Evolutionary conservation across 495 filamentous ascomycete species (phyloP).

Genomic region (Poronia punctata): DNA sequence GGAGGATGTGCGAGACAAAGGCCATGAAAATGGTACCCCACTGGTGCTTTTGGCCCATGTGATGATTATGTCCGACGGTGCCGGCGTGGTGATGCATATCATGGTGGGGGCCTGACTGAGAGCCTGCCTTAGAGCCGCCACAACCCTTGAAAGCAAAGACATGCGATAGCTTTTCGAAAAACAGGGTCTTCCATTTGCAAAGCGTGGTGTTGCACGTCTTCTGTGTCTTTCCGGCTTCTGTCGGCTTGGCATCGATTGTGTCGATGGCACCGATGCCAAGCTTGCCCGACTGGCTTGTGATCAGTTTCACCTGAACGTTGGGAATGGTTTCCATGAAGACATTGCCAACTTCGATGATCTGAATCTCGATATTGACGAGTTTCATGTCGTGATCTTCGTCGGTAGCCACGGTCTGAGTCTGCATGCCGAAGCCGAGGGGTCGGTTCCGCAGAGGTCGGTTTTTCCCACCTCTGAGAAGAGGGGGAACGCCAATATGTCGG

Average conservation of each 20-base stretch:
- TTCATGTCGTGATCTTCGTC: conserved; percentile 29
- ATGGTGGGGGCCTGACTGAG: conserved; percentile 1
- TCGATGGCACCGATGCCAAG: conserved; percentile 36
- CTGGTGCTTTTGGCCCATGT: conserved; percentile 23
- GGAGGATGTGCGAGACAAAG: conserved; percentile 41
- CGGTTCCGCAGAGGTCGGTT: conserved; percentile 13
- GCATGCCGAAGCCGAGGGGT: conserved; percentile 33
- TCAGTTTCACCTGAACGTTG: conserved; percentile 34
- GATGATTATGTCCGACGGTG: conserved; percentile 3
- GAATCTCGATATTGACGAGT: conserved; percentile 37
- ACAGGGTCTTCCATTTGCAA: conserved; percentile 39
- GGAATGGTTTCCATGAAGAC: conserved; percentile 40
- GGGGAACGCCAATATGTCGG: conserved; percentile 12
- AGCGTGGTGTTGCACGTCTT: conserved; percentile 38
- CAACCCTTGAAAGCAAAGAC: conserved; percentile 20
- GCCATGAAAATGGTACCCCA: conserved; percentile 39
- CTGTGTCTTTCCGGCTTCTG: conserved; percentile 19
- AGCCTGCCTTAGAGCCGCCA: conserved; percentile 12
- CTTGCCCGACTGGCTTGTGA: conserved; percentile 35
- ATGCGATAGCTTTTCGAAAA: conserved; percentile 31
- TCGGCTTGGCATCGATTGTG: conserved; percentile 13
- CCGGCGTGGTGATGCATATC: conserved; percentile 9
- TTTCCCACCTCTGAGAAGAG: conserved; percentile 11
- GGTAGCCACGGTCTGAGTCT: conserved; percentile 17
- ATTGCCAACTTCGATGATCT: conserved; percentile 44